Evolutionary conservation across 1,284 basidiomycete genomes (phyloP).

Genomic region (Pyrrhoderma lamaoense): DNA sequence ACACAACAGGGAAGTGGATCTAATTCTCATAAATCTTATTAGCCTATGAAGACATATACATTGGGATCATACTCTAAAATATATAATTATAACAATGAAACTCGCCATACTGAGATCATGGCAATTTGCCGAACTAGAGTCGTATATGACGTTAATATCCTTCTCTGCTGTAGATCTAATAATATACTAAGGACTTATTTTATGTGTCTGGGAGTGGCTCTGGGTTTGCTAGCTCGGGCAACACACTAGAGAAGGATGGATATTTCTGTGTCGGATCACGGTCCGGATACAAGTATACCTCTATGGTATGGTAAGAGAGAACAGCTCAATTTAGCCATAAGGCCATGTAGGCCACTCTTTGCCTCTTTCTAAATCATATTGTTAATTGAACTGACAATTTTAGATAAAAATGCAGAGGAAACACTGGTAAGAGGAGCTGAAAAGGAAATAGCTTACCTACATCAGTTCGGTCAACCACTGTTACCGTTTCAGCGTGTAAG

Average conservation of each 20-base stretch:
- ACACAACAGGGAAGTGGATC: conserved; percentile 38
- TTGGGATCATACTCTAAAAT: conserved; percentile 27
- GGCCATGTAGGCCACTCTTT: conserved; percentile 41
- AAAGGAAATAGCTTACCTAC: conserved; percentile 45
- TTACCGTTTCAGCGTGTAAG: conserved; percentile 39
- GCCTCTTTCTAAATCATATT: conserved; percentile 24
- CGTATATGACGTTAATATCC: conserved; percentile 39
- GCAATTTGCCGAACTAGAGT: conserved; percentile 41
- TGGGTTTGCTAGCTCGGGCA: too few species aligned
- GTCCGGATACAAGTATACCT: conserved; percentile 33
- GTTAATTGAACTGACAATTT: conserved; percentile 28
- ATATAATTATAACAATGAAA: conserved; percentile 34
- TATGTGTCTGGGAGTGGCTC: conserved; percentile 19
- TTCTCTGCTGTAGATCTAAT: conserved; percentile 49
- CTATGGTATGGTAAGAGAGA: conserved; percentile 43
- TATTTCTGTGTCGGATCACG: conserved; percentile 41
- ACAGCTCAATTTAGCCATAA: conserved; percentile 38
- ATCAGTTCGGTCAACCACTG: conserved; percentile 41
- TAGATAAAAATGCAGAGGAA: conserved; percentile 41
- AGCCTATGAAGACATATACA: conserved; percentile 23
- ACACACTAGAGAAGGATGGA: conserved; percentile 33
- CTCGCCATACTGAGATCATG: conserved; percentile 39
- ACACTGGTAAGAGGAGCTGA: conserved; percentile 35
- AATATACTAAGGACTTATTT: conserved; percentile 34
- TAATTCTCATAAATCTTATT: conserved; percentile 30